Evolutionary conservation across 345 rosid genomes (phyloP), one percentile per base, ranked within the genome.

Genomic region (Atalantia buxifolia): DNA sequence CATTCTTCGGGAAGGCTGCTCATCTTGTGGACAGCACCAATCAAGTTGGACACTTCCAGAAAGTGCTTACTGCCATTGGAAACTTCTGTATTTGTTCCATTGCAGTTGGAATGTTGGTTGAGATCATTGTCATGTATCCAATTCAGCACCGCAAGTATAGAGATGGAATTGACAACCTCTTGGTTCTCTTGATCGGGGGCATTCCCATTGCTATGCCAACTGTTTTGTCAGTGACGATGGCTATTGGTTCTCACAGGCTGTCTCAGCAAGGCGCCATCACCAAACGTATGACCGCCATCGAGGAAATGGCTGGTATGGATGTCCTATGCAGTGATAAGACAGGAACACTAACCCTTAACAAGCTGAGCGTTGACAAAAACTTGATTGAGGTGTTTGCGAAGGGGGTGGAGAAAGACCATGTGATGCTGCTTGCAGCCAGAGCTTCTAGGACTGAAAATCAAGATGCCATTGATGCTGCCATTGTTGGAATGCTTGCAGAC

Each of bases 231-330:
- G 97, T 93, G 33, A 93, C 97, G 1, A 93, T 93, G 97, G 95
- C 97, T 67, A 93, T 93, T 82, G 97, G 97, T 18, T 93, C 97
- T 48, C 97, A 93, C 83, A 86, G 83, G 65, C 73, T 93, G 38
- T 84, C 97, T 79, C 82, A 88, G 79, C 97, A 93, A 79, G 98
- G 97, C 50, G 98, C 98, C 63, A 93, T 93, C 76, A 93, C 98
- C 3, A 93, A 93, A 85, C 86, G 98, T 33, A 93, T 93, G 98
- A 92, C 97, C 61, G 97, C 98, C 48, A 93, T 93, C 6, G 98
- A 93, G 77, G 97, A 93, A 80, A 87, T 92, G 98, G 98, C 97
- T 10, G 97, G 98, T 31, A 93, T 93, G 97, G 97, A 93, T 80
- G 97, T 93, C 76, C 88, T 93, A 14, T 91, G 98, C 81, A 93